A percentile compares a stretch with the other conserved stretches of the same genome.
Evolutionary conservation across 345 rosid genomes (phyloP).

Genomic region (Boechera divaricarpa): DNA sequence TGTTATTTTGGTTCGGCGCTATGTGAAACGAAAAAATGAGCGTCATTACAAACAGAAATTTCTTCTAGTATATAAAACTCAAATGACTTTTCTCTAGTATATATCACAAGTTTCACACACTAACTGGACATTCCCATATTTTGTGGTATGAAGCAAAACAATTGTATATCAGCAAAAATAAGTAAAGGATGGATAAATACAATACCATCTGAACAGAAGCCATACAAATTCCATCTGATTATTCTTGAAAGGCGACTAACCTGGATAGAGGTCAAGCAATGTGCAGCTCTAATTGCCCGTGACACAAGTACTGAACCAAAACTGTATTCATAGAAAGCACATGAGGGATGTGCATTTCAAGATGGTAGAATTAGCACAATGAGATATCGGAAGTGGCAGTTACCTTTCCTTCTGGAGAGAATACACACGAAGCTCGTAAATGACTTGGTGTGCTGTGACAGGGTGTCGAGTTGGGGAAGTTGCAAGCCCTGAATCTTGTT

Average conservation of each 20-base stretch:
- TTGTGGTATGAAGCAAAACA: constrained; percentile 1
- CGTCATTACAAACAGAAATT: too few species aligned
- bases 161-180: neutral
- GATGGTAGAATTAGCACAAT: neutral
- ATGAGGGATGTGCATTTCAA: neutral
- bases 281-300: constrained; percentile 76
- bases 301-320: constrained; percentile 73
- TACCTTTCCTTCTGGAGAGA: constrained; percentile 95
- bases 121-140: neutral
- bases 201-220: neutral
- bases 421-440: constrained; percentile 95
- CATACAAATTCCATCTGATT: neutral
- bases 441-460: constrained; percentile 78
- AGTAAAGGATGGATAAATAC: neutral
- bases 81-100: neutral
- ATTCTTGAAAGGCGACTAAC: constrained; percentile 35
- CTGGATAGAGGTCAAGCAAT: constrained; percentile 77
- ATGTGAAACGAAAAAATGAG: too few species aligned
- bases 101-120: neutral
- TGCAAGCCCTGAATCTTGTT: constrained; percentile 71
- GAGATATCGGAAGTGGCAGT: constrained; percentile 33
- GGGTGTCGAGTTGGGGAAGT: constrained; percentile 97
- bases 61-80: neutral
- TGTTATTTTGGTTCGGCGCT: neutral
- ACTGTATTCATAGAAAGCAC: constrained; percentile 38